A percentile compares a stretch with the other conserved stretches of the same genome.
phyloP scores from a whole-genome alignment of 108 stramenopile species.

The Nitzschia putrida region DNA sequence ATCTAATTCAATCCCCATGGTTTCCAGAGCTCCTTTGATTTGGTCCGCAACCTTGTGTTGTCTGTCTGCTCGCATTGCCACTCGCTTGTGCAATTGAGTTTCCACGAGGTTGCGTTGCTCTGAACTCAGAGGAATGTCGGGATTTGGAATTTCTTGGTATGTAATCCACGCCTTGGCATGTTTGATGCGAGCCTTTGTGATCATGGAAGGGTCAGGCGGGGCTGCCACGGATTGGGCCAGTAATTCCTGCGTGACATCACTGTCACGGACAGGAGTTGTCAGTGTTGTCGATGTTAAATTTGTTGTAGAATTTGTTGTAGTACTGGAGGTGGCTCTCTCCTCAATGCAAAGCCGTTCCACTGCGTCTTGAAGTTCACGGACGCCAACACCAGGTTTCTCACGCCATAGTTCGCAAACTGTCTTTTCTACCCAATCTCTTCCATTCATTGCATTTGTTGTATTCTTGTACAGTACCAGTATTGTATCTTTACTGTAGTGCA shows the following conservation, averaged over 20 bases:
- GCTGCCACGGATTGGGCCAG: background rate
- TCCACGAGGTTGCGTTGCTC: background rate
- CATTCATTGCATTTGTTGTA: background rate
- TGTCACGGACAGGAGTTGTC: background rate
- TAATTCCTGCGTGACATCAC: background rate
- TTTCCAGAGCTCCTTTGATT: conserved; percentile 10
- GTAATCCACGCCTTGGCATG: conserved; percentile 5
- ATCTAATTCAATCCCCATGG: conserved; percentile 27
- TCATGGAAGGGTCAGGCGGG: conserved; percentile 1
- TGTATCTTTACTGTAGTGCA: too few species aligned
- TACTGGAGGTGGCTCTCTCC: background rate
- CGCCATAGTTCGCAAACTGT: conserved; percentile 13
- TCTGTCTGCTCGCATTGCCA: conserved; percentile 7
- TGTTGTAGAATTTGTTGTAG: background rate
- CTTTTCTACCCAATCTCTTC: conserved; percentile 14
- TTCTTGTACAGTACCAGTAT: too few species aligned
- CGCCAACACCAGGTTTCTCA: conserved; percentile 8
- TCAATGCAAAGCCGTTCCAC: background rate
- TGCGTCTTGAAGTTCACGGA: background rate
- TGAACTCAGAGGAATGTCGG: background rate
- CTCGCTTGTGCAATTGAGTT: conserved; percentile 1
- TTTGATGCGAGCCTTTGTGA: conserved; percentile 15
- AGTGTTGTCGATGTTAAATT: background rate
- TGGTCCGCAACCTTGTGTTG: conserved; percentile 11
- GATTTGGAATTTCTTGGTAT: conserved; percentile 2